Evolutionary conservation across 1,139 yeast genomes (phyloP), one percentile per base, ranked within the genome.

Genomic region (Magnusiomyces sp.): DNA sequence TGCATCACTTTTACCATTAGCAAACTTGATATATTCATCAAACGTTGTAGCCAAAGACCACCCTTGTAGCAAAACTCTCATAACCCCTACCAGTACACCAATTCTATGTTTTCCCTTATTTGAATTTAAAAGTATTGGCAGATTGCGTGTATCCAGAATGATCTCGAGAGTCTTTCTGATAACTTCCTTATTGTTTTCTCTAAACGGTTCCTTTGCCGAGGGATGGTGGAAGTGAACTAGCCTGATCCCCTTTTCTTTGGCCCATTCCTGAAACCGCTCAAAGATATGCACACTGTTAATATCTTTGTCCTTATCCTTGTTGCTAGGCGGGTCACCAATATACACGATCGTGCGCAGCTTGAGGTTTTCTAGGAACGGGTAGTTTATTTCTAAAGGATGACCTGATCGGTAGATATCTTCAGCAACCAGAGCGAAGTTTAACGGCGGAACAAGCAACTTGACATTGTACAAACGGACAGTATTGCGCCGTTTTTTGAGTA

Each of bases 81-180:
- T 81, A 27, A 87, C 74, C 0, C 97, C 98, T 16, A 89, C 94
- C 43, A 89, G 72, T 1, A 92, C 89, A 0, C 97, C 97, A 1
- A 88, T 90, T 46, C 98, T 70, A 63, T 92, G 98, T 64, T 92
- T 90, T 7, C 98, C 97, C 68, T 92, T 92, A 64, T 90, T 88
- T 2, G 96, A 87, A 65, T 92, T 97, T 14, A 92, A 77, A 53
- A 92, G 71, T 34, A 90, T 79, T 1, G 98, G 97, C 62, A 84
- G 85, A 64, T 89, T 88, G 29, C 81, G 77, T 49, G 75, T 73
- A 62, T 88, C 83, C 43, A 84, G 65, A 53, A 87, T 73, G 42
- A 86, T 63, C 54, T 78, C 75, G 48, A 90, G 70, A 0, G 95
- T 88, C 27, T 71, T 66, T 17, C 78, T 72, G 52, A 88, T 73